Evolutionary conservation across 768 basidiomycete species (phyloP), one percentile per base, ranked within the genome.

Genomic region (Mycena leptocephala): DNA sequence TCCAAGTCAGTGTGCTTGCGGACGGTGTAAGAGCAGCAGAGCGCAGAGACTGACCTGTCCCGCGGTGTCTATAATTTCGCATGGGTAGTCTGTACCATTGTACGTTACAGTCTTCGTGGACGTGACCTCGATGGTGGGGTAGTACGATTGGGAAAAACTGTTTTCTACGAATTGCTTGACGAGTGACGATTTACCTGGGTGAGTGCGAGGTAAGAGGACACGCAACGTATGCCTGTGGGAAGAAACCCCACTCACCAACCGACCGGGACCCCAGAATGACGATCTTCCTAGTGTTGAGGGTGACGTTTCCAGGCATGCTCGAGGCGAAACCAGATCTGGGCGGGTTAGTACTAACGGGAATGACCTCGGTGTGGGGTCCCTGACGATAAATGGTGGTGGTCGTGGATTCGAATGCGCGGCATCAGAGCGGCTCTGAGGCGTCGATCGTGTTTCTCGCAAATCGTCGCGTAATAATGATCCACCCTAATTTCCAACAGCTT

Each of bases 21-120:
- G 70, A 33, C 35, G 7, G 35, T 37, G 71, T 66, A 43, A n/a
- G 68, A 39, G 59, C 41, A 63, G 70, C 61, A 41, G 22, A 35
- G 48, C 83, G 26, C 9, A 9, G 8, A 24, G 53, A 24, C 92
- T 78, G 74, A 96, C 97, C 92, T 99, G 97, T 33, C 98, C 98
- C 63, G 98, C 98, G 77, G 96, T 98, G 84, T 99, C 98, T 80
- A 99, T 96, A 87, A 99, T 97, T 86, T 98, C 97, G 86, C 97
- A 97, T 76, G 97, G 94, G 81, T 97, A 99, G 81, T 97, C 96
- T 37, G 94, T 89, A 59, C 97, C 97, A 70, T 95, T 95, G 87
- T 95, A 94, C 72, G 90, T 91, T 81, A 99, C 93, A 73, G 90
- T 93, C 89, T 98, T 98, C 65, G 93, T 89, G 84, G 94, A 95